Evolutionary conservation across 805 yeast genomes (phyloP), one percentile per base, ranked within the genome.

Genomic region (Ogataea trehaloabstinens): DNA sequence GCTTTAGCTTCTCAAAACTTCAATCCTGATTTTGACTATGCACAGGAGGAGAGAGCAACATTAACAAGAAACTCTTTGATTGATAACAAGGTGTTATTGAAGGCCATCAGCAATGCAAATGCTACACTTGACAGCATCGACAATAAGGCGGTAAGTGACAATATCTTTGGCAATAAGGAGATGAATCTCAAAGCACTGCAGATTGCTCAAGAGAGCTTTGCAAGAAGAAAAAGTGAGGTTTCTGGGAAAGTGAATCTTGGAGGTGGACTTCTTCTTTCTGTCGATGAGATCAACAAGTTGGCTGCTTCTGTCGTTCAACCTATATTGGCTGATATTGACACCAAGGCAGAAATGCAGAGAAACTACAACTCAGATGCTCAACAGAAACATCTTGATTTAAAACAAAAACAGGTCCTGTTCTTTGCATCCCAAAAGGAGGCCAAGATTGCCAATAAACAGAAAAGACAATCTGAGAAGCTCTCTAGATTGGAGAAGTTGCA

Each of bases 301-400:
- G 98, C 99, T 16, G 67, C 78, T 44, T 73, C 80, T 33, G 71
- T 85, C 55, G 95, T 93, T 41, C 72, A 76, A 49, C 99, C 99
- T 6, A 89, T 91, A 4, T 68, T 91, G 53, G 72, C 70, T 28
- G 90, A 87, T 60, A 78, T 91, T 53, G 70, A 76, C 51, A 63
- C 70, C 32, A 82, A 85, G 55, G 95, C 95, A 16, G 70, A 63
- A 17, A 73, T 76, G 34, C 91, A 87, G 64, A 77, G 95, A 41
- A 64, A 66, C 29, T 61, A 66, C 33, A 86, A 82, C 59, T 66
- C 65, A 35, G 64, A 61, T 18, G 68, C 66, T 37, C 61, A 66
- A 42, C 55, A 61, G 40, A 48, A 62, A 32, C 69, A 71, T 39
- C 66, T 60, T 31, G 70, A 65, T 28, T 65, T 67, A 51, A 70